phyloP scores from a whole-genome alignment of 257 asterid species.

The Verbena officinalis region DNA sequence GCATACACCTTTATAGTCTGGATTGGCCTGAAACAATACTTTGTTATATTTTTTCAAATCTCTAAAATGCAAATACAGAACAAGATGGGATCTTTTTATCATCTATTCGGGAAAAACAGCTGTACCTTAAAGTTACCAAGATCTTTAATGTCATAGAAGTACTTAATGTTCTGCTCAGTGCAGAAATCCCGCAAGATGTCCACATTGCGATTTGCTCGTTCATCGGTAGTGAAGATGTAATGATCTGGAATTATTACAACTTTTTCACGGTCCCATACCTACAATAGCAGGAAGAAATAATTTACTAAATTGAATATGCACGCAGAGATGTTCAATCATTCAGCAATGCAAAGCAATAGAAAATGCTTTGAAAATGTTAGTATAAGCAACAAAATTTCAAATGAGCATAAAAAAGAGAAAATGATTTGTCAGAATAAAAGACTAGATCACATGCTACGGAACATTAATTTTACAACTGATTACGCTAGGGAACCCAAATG shows the following conservation, averaged over 20 bases:
- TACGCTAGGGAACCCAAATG: neutral
- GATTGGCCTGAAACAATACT: slow-evolving; percentile 69
- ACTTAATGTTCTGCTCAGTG: slow-evolving; percentile 81
- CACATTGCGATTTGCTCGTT: slow-evolving; percentile 93
- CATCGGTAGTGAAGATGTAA: slow-evolving; percentile 92
- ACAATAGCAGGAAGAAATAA: slow-evolving; percentile 24
- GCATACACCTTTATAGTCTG: slow-evolving; percentile 98
- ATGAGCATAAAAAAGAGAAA: neutral
- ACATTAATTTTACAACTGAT: slow-evolving; percentile 4
- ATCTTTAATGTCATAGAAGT: slow-evolving; percentile 94
- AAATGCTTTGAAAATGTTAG: too few species aligned
- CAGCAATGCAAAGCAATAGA: neutral
- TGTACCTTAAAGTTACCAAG: slow-evolving; percentile 83
- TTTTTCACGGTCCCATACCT: slow-evolving; percentile 98
- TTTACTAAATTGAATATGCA: neutral
- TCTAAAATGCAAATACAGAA: neutral
- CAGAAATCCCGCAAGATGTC: slow-evolving; percentile 96
- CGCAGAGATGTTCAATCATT: neutral
- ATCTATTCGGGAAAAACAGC: neutral
- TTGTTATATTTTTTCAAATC: slow-evolving; percentile 17
- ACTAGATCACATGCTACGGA: neutral
- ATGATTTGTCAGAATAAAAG: neutral
- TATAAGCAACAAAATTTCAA: neutral
- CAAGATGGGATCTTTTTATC: slow-evolving; percentile 10
- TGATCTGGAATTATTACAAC: slow-evolving; percentile 92